Conservation (phyloP, 208 protist genomes). For the Crithidia thermophila region DNA sequence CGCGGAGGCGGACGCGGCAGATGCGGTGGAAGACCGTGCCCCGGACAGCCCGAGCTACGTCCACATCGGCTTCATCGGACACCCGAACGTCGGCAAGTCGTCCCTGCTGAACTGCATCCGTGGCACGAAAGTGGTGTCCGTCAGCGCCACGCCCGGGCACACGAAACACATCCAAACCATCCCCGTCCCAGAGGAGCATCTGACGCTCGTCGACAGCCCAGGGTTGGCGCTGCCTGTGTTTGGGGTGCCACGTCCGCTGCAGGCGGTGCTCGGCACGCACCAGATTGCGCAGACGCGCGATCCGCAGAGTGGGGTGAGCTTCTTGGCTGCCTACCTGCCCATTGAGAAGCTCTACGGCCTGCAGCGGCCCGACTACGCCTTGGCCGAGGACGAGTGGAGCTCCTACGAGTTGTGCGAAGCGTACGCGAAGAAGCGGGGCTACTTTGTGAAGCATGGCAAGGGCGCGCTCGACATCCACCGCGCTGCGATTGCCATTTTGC, state of each 20-base stretch:
- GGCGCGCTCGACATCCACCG: conserved; percentile 89
- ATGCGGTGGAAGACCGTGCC: conserved; percentile 21
- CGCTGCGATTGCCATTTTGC: conserved; percentile 86
- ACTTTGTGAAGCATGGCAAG: conserved; percentile 86
- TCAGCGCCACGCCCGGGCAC: conserved; percentile 95
- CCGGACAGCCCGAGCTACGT: conserved; percentile 36
- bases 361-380: conserved; percentile 56
- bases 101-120: conserved; percentile 96
- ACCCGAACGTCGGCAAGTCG: conserved; percentile 96
- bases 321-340: conserved; percentile 90
- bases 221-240: conserved; percentile 93
- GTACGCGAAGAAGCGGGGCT: conserved; percentile 91
- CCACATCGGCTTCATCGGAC: conserved; percentile 89
- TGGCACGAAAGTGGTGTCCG: conserved; percentile 95
- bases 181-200: conserved; percentile 71
- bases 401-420: conserved; percentile 92
- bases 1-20: neutral
- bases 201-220: conserved; percentile 96
- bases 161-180: conserved; percentile 98
- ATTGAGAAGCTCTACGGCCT: conserved; percentile 93
- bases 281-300: conserved; percentile 97
- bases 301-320: conserved; percentile 93
- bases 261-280: conserved; percentile 95
- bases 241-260: conserved; percentile 76
- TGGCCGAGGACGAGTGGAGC: conserved; percentile 70